Base-by-base conservation (phyloP, 2,329 filamentous ascomycete species). In the Tolypocladium ophioglossoides region DNA sequence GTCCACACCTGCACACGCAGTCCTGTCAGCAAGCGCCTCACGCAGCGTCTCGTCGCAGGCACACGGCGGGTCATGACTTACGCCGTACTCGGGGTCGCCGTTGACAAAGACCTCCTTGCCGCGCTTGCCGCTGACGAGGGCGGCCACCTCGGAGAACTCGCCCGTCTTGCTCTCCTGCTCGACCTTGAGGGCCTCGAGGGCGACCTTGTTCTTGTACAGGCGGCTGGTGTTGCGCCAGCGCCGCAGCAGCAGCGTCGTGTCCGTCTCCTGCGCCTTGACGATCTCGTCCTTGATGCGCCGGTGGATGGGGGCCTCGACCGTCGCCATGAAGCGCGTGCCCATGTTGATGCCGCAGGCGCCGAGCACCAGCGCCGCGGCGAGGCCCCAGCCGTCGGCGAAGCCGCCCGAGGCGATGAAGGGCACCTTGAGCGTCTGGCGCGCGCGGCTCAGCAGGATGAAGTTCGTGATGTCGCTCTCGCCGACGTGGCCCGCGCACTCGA, bases 281-380 rank as follows among this genome's bases (percentile, higher is more conserved):
- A 99, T 99, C 61, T 87, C 79, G 70, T 95, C 79, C 79, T 99
- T 99, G 76, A 99, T 90, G 62, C 95, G 95, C 50, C 83, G 69
- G 73, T 99, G 94, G 59, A 99, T 88, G 1, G 94, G 94, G 18
- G 91, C 85, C 72, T 97, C 94, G 47, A 92, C 78, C 0, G 94
- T 97, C 75, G 87, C 92, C 89, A 99, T 95, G 76, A 97, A 99
- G 44, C 94, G 79, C 11, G 94, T 99, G 55, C 94, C 94, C 94
- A 99, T 99, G 74, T 99, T 99, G 74, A 97, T 85, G 58, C 94
- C 94, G 69, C 89, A 89, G 0, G 94, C 94, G 38, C 94, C 94
- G 14, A 99, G 80, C 41, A 86, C 86, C 62, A 99, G 76, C 9
- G 94, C 94, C 2, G 92, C 94, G 1, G 94, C 94, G 22, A 99